These are phyloP conservation scores for Tetrapisispora taiwanensis DNA, from an alignment of 805 yeast species.

Conservation along the genomic window DNA sequence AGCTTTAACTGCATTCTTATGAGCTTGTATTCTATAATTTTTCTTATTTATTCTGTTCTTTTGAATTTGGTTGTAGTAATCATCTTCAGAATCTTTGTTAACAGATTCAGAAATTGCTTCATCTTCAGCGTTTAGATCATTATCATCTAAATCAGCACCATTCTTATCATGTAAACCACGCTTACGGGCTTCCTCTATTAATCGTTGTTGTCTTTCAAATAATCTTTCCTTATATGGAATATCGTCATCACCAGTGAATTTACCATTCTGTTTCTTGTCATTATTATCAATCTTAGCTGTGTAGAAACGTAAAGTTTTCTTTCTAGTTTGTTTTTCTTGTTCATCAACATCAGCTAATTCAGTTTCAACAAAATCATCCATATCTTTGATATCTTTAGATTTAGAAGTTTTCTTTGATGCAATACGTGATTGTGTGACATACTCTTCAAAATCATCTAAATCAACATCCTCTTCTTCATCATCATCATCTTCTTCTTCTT, in stretches of 20 bases:
- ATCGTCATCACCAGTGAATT: slow-evolving; percentile 74
- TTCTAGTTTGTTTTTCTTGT: slow-evolving; percentile 75
- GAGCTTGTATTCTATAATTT: slow-evolving; percentile 49
- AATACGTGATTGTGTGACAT: slow-evolving; percentile 43
- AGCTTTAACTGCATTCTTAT: slow-evolving; percentile 61
- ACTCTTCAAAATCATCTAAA: slow-evolving; percentile 38
- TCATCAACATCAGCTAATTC: slow-evolving; percentile 72
- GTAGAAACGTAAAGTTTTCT: slow-evolving; percentile 81
- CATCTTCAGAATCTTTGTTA: slow-evolving; percentile 41
- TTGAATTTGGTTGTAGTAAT: slow-evolving; percentile 50
- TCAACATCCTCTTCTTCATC: slow-evolving; percentile 21
- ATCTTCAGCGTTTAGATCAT: slow-evolving; percentile 41
- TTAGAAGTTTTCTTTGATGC: slow-evolving; percentile 27
- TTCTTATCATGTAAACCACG: slow-evolving; percentile 56
- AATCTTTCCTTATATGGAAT: slow-evolving; percentile 85
- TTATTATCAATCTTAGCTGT: slow-evolving; percentile 93
- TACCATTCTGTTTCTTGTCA: slow-evolving; percentile 48
- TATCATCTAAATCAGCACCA: slow-evolving; percentile 48
- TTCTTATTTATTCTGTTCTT: slow-evolving; percentile 39
- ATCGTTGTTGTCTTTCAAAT: slow-evolving; percentile 80
- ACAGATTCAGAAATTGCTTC: slow-evolving; percentile 33
- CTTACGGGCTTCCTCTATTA: slow-evolving; percentile 77
- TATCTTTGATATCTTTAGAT: slow-evolving; percentile 13
- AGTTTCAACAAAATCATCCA: slow-evolving; percentile 58
- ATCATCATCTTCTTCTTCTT: slow-evolving; percentile 15